A percentile compares a stretch with the other conserved stretches of the same genome.
Evolutionary conservation across 331 rosid species (phyloP).

Genomic region (Dryas integrifolia): DNA sequence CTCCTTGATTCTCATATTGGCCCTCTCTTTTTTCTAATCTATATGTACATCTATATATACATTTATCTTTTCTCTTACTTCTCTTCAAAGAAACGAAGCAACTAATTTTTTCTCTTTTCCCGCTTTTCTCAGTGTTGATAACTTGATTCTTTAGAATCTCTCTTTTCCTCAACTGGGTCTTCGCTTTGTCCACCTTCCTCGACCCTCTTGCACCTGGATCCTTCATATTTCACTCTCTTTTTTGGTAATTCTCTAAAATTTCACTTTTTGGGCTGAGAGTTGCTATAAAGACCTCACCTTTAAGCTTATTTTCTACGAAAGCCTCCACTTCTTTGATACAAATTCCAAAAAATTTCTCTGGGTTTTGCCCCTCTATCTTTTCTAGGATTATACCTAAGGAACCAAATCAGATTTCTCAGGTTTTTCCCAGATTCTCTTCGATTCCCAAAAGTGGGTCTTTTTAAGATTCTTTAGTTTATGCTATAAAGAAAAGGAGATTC

Average conservation of each 20-base stretch:
- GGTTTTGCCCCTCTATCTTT: conserved; percentile 15
- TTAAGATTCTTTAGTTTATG: conserved; percentile 52
- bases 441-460: conserved; percentile 69
- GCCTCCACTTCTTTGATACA: neutral
- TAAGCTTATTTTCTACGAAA: conserved; percentile 6
- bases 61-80: conserved; percentile 45
- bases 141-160: conserved; percentile 35
- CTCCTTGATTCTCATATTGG: conserved; percentile 23
- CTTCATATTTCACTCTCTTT: conserved; percentile 24
- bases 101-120: conserved; percentile 25
- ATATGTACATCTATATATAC: neutral
- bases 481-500: conserved; percentile 49
- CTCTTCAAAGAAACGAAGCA: conserved; percentile 57
- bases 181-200: conserved; percentile 30
- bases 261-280: neutral
- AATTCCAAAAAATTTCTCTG: neutral
- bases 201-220: conserved; percentile 19
- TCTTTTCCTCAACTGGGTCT: conserved; percentile 46
- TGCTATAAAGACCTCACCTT: conserved; percentile 16
- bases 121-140: conserved; percentile 28
- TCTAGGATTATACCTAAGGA: conserved; percentile 20
- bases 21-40: conserved; percentile 16
- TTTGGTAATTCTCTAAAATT: neutral
- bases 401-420: conserved; percentile 33
- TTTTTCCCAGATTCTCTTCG: conserved; percentile 60